These are phyloP conservation scores for Polyporus arcularius DNA, from an alignment of 768 basidiomycete genomes.

Conservation along the genomic window DNA sequence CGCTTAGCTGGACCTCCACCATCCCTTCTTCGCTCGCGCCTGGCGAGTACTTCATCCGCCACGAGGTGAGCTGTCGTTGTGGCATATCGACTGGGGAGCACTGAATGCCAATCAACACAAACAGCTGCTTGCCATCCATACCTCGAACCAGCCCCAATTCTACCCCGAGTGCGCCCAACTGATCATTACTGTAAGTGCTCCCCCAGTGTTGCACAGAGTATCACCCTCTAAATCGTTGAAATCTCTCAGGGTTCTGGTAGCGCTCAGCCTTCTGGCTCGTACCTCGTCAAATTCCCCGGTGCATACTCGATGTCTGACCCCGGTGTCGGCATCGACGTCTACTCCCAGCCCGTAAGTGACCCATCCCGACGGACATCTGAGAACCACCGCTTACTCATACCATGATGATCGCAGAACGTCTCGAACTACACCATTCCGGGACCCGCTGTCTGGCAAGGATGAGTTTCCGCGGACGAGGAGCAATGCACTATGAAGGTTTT, in stretches of 20 bases:
- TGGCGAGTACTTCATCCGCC: constrained; percentile 32
- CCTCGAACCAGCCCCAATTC: constrained; percentile 24
- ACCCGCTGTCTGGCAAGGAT: constrained; percentile 18
- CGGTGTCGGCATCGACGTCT: constrained; percentile 38
- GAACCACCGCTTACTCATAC: constrained; percentile 16
- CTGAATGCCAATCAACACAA: not conserved
- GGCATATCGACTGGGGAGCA: not conserved
- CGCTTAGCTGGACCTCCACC: constrained; percentile 28
- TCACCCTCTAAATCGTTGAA: not conserved
- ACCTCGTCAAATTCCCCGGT: constrained; percentile 39
- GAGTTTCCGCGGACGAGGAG: not conserved
- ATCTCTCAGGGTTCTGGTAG: constrained; percentile 8
- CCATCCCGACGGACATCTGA: not conserved
- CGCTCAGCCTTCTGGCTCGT: constrained; percentile 31
- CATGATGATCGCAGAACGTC: constrained; percentile 24
- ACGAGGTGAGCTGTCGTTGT: constrained; percentile 18
- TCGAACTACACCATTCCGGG: constrained; percentile 45
- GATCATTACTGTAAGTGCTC: constrained; percentile 21
- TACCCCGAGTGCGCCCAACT: constrained; percentile 33
- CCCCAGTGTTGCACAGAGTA: not conserved
- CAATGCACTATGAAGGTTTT: too few species aligned
- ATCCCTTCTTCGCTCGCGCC: constrained; percentile 21
- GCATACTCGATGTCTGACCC: constrained; percentile 30
- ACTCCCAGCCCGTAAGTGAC: constrained; percentile 22
- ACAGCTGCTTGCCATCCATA: constrained; percentile 36